Evolutionary conservation across 805 yeast species (phyloP).

Genomic region (Sugiyamaella marilandica): DNA sequence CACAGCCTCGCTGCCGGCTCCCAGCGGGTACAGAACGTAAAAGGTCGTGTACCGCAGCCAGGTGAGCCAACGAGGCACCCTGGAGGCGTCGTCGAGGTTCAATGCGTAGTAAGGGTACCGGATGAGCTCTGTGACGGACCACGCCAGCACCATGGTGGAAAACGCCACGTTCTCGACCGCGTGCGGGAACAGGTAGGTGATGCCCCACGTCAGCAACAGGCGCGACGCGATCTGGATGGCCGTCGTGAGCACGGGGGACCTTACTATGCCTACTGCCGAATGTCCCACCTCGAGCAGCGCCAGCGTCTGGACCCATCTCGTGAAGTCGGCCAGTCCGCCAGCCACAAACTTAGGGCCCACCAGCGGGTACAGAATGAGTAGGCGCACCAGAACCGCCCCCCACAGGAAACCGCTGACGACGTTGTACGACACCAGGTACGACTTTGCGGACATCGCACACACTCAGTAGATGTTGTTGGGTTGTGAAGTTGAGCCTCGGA

Average conservation of each 20-base stretch:
- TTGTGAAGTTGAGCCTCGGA: neutral
- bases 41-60: constrained; percentile 81
- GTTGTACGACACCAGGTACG: constrained; percentile 46
- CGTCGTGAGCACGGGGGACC: constrained; percentile 81
- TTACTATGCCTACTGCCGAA: constrained; percentile 72
- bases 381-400: constrained; percentile 46
- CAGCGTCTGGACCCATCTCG: constrained; percentile 66
- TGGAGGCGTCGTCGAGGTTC: constrained; percentile 46
- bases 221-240: constrained; percentile 84
- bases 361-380: constrained; percentile 37
- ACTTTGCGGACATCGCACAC: constrained; percentile 2
- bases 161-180: constrained; percentile 47
- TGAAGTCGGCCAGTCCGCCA: constrained; percentile 50
- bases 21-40: constrained; percentile 79
- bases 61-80: constrained; percentile 55
- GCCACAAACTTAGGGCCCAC: constrained; percentile 66
- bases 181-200: constrained; percentile 68
- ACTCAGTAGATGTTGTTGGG: neutral
- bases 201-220: constrained; percentile 74
- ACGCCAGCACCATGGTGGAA: constrained; percentile 64
- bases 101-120: constrained; percentile 85
- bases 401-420: constrained; percentile 50
- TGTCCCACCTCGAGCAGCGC: constrained; percentile 81
- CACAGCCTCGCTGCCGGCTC: constrained; percentile 78
- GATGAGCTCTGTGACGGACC: constrained; percentile 93